Evolutionary conservation across 1,284 basidiomycete species (phyloP).

Genomic region (Xerocomus minutiporus): DNA sequence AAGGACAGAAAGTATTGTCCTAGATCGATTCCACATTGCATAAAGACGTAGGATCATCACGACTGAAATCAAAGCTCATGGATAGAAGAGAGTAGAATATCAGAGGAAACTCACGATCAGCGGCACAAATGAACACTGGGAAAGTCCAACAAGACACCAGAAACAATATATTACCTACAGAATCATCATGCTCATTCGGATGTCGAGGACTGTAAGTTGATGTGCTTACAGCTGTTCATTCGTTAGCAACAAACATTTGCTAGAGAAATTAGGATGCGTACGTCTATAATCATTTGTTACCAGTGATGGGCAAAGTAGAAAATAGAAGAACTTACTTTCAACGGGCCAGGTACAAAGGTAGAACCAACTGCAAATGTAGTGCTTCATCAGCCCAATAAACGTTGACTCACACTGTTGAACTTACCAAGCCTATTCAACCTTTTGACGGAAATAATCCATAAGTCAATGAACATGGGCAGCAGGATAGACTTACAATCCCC

Average conservation of each 20-base stretch:
- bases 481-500: conserved; percentile 6
- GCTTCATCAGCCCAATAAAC: neutral
- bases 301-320: neutral
- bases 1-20: no score
- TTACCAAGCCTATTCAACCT: conserved; percentile 5
- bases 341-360: conserved; percentile 7
- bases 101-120: no score
- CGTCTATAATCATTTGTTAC: conserved; percentile 1
- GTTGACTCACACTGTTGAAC: neutral
- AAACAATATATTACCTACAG: no score
- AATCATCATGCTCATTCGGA: neutral
- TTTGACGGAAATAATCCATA: neutral
- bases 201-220: accelerated
- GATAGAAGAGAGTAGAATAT: no score
- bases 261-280: no score
- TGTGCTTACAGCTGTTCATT: conserved; percentile 10
- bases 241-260: neutral
- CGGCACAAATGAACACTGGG: no score
- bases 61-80: no score
- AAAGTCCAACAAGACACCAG: no score
- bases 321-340: neutral
- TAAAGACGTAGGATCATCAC: no score
- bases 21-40: no score
- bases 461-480: neutral
- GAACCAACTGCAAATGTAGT: neutral